Conservation (phyloP, 352 stramenopile genomes). For the Phytophthora hibernalis region DNA sequence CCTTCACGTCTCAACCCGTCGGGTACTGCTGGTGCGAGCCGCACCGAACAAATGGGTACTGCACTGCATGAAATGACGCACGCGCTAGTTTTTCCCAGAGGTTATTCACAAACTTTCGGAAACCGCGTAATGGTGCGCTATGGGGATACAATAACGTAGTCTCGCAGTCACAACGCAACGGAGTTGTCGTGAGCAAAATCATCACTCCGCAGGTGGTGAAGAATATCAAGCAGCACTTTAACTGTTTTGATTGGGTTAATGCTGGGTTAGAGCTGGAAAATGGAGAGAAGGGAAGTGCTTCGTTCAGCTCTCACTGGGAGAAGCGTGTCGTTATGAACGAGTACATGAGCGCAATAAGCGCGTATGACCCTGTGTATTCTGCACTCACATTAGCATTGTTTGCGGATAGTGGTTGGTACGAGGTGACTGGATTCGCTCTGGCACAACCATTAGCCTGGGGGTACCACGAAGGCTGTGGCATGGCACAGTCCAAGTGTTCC, state of each 20-base stretch:
- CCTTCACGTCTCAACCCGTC: slow-evolving; percentile 62
- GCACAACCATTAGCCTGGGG: slow-evolving; percentile 75
- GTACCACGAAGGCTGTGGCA: slow-evolving; percentile 74
- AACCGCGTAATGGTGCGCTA: slow-evolving; percentile 60
- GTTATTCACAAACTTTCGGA: slow-evolving; percentile 68
- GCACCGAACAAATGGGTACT: slow-evolving; percentile 72
- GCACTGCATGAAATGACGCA: slow-evolving; percentile 87
- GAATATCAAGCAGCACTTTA: slow-evolving; percentile 76
- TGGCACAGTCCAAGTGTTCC: slow-evolving; percentile 67
- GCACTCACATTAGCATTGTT: slow-evolving; percentile 79
- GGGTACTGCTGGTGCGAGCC: slow-evolving; percentile 41
- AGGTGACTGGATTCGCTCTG: slow-evolving; percentile 60
- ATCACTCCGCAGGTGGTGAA: slow-evolving; percentile 74
- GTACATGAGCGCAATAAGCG: slow-evolving; percentile 84
- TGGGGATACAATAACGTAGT: slow-evolving; percentile 81
- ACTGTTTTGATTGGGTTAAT: slow-evolving; percentile 70
- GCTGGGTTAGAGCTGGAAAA: slow-evolving; percentile 82
- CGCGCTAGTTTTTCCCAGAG: slow-evolving; percentile 71
- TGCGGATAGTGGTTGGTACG: slow-evolving; percentile 86
- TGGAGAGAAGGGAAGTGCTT: slow-evolving; percentile 59
- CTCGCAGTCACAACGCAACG: slow-evolving; percentile 43
- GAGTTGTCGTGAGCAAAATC: slow-evolving; percentile 77
- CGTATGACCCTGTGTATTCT: slow-evolving; percentile 80
- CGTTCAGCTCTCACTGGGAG: slow-evolving; percentile 85
- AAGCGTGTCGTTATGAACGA: slow-evolving; percentile 85